These are phyloP conservation scores for Fonsecaea erecta DNA, from an alignment of 2,329 filamentous ascomycete species.

Conservation along the genomic window DNA sequence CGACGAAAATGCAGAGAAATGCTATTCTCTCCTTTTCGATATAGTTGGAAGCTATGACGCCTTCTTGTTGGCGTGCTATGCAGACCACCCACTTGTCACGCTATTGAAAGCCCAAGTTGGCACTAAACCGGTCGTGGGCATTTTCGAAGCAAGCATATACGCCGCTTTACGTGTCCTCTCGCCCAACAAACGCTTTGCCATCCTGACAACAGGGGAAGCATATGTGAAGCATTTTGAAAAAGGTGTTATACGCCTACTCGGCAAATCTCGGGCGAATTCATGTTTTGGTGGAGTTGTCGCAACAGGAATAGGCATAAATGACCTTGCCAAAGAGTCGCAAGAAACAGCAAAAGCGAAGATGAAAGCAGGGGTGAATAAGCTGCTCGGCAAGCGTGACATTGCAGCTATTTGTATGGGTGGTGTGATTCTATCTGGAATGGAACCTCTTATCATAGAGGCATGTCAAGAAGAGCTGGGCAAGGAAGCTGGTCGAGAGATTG, in stretches of 20 bases:
- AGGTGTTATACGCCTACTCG: constrained; percentile 1
- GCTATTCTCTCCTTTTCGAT: neutral
- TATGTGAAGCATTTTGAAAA: constrained; percentile 13
- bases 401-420: constrained; percentile 16
- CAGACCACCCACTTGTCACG: constrained; percentile 15
- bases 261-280: neutral
- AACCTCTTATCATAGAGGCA: neutral
- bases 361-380: neutral
- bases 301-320: constrained; percentile 4
- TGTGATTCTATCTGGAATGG: constrained; percentile 18
- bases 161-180: constrained; percentile 1
- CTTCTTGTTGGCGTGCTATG: constrained; percentile 20
- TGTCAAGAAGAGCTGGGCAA: constrained; percentile 12
- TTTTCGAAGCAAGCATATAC: constrained; percentile 18
- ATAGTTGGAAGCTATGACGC: constrained; percentile 9
- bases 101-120: constrained; percentile 5
- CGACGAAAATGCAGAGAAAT: constrained; percentile 2
- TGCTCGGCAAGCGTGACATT: constrained; percentile 6
- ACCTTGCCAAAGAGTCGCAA: neutral
- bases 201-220: constrained; percentile 20
- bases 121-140: constrained; percentile 12
- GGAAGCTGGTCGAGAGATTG: neutral
- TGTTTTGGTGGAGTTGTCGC: constrained; percentile 15
- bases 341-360: constrained; percentile 11
- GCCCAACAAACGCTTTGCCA: constrained; percentile 2